Base-by-base conservation (phyloP, 106 monocot genomes). In the Dactylorhiza incarnata region DNA sequence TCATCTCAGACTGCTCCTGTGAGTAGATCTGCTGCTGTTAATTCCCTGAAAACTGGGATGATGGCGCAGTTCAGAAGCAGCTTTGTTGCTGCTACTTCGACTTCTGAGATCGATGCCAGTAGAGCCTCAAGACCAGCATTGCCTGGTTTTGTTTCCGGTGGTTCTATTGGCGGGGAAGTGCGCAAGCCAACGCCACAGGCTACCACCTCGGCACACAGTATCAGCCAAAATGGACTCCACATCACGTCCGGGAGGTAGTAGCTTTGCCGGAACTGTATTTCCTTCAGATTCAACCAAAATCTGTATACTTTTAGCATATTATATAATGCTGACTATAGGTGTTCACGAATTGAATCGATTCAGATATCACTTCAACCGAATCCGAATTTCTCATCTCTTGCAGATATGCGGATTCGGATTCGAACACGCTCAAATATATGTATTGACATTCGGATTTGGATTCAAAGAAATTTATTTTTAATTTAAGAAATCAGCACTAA, bases 81-180 rank as follows among this genome's bases (percentile, higher is more conserved):
- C 76, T 95, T 95, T 78, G 89, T 95, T 75, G 86, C 95, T 70
- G 91, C 91, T 22, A 67, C 89, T 25, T 76, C 87, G 5, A 94
- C 37, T 80, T 73, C 81, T 24, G 70, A 82, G 62, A 77, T 50
- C 73, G 74, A 74, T 22, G 52, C 15, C 75, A 69, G 47, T 82
- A 76, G 73, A 14, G 56, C 25, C 66, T 68, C 71, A 52, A 83
- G 79, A 48, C 85, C 94, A 44, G 77, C 71, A 53, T 72, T 92
- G 51, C 71, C 76, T 55, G 95, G 95, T 72, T 95, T 95, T 92
- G 91, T 95, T 78, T 83, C 92, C 46, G 95, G 95, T 69, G 95
- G 95, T 78, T 86, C 86, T 43, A 95, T 95, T 72, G 91, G 95
- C 62, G 95, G 95, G 19, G 91, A 89, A 69, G 44, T 84, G 72